Evolutionary conservation across 2,329 filamentous ascomycete species (phyloP), one percentile per base, ranked within the genome.

Genomic region (Periconia sp.): DNA sequence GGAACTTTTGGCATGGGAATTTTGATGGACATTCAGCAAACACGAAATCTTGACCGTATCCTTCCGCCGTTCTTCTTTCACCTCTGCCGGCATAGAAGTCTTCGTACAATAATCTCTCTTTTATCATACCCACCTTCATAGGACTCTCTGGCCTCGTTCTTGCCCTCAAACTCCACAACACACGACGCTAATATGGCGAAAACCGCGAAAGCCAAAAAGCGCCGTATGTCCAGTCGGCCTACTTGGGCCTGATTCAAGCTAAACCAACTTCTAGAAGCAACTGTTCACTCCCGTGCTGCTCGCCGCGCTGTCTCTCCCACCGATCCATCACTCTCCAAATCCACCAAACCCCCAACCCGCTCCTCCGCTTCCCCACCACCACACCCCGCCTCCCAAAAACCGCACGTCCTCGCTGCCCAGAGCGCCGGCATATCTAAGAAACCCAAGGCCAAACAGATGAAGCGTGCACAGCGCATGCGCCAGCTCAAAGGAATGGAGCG

Each of bases 211-310:
- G 52, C 71, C 36, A 77, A 76, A 62, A 74, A 74, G 59, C 63
- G 69, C 48, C 63, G 72, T 74, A 59, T 15, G 55, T 30, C 28
- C 34, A 30, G n/a, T n/a, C n/a, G n/a, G n/a, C n/a, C n/a, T n/a
- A n/a, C n/a, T n/a, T n/a, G n/a, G n/a, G n/a, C n/a, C n/a, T n/a
- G n/a, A n/a, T n/a, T n/a, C n/a, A n/a, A n/a, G n/a, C n/a, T n/a
- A n/a, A n/a, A 44, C 61, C 25, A 15, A 18, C 6, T 13, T 15
- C 5, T 62, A 88, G 84, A 74, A 40, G 76, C 77, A 26, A 88
- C 87, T 4, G 70, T 83, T 44, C 87, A 86, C 73, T 92, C 88
- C 39, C 86, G 88, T 53, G 87, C 86, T 45, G 86, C 87, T 28
- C 82, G 87, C 62, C 84, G 88, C 52, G 87, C 84, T 33, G 82